These are phyloP conservation scores for Hamamelis virginiana DNA, from an alignment of 164 flowering plant species.

Conservation along the genomic window DNA sequence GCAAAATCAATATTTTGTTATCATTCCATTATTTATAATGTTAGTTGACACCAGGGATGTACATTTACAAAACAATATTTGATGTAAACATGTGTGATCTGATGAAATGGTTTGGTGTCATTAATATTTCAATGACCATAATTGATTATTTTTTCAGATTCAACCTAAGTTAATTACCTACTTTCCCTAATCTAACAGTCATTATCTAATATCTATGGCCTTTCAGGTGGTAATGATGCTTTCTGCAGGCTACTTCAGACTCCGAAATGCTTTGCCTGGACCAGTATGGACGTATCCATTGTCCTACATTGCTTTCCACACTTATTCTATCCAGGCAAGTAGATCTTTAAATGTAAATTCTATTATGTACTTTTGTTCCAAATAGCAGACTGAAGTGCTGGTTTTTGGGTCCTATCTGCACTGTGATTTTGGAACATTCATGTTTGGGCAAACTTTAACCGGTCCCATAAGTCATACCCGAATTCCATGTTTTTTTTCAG, in stretches of 20 bases:
- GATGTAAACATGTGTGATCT: background rate
- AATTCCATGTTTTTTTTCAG: background rate
- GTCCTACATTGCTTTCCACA: constrained; percentile 91
- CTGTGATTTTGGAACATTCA: background rate
- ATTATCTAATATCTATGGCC: constrained; percentile 1
- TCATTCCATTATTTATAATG: background rate
- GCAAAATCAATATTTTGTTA: background rate
- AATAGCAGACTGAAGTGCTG: no score
- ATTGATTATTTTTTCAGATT: no score
- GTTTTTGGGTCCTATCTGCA: background rate
- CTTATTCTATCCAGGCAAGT: constrained; percentile 90
- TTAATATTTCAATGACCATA: background rate
- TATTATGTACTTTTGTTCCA: background rate
- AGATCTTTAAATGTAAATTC: background rate
- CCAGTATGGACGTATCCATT: constrained; percentile 89
- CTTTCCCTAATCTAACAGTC: constrained; percentile 6
- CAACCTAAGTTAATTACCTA: background rate
- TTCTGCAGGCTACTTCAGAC: constrained; percentile 87
- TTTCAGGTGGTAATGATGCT: constrained; percentile 94
- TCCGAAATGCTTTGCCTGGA: constrained; percentile 69
- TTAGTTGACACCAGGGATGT: background rate
- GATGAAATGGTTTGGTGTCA: background rate
- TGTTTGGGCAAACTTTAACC: background rate
- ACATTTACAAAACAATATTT: background rate
- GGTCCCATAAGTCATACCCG: no score